Evolutionary conservation across 805 yeast species (phyloP), one percentile per base, ranked within the genome.

Genomic region (Lipomyces orientalis): DNA sequence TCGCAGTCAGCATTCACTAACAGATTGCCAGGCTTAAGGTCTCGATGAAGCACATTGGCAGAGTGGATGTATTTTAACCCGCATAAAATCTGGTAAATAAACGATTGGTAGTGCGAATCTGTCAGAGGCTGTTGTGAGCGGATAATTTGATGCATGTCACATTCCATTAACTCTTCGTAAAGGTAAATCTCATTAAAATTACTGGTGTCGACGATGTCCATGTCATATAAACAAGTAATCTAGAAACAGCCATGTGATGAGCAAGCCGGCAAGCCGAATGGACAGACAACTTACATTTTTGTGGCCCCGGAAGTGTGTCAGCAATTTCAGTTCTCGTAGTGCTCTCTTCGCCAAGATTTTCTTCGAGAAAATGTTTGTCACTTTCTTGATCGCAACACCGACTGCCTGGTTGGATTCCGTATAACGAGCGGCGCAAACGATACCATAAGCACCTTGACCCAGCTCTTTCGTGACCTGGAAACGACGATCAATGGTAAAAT

Each of bases 381-480:
- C 94, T 77, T 95, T 95, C 79, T 95, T 95, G 75, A 95, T 93
- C 31, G 99, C 99, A 37, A 95, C 97, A 12, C 88, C 84, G 46
- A 69, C 73, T 6, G 70, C 69, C 60, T 71, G 75, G 34, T 58
- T 46, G 37, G 66, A 55, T 54, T 73, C 76, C 22, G 71, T 64
- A 77, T 93, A 93, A 73, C 88, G 86, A 19, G 99, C 99, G 0
- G 97, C 90, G 76, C 98, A 94, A 5, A 95, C 99, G 3, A 94
- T 89, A 54, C 99, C 99, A 76, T 95, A 95, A 0, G 99, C 98
- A 12, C 99, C 99, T 74, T 95, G 98, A 4, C 99, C 99, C 52
- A 95, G 85, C 74, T 95, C 98, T 75, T 93, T 91, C 66, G 92
- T 91, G 73, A 95, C 85, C 76, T 92, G 91, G 77, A 94, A 92